Evolutionary conservation across 257 asterid genomes (phyloP), one percentile per base, ranked within the genome.

Genomic region (Nicotiana benthamiana): DNA sequence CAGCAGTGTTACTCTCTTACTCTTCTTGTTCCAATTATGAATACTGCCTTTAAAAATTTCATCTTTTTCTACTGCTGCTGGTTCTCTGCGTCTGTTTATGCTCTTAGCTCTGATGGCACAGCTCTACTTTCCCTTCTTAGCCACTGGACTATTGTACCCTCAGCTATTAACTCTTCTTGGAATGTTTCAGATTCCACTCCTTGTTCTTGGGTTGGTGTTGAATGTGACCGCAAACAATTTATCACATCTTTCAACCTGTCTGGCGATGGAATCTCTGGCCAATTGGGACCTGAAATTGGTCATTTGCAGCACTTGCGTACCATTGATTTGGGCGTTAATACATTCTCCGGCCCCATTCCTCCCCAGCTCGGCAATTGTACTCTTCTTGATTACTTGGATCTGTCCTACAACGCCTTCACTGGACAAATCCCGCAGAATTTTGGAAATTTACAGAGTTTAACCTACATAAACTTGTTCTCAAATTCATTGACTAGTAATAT

Each of bases 151-250:
- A 62, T 76, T 28, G 89, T 86, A 75, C 97, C 97, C 84, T 65
- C 91, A 13, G 26, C 85, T 79, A 79, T 92, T 59, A 84, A 81
- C 63, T 60, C 20, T 75, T 90, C 86, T 88, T 95, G 98, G 98
- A 93, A 92, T 87, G 91, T 90, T 82, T 95, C 98, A 66, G 85
- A 86, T 86, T 43, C 94, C 84, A 88, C 90, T 52, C 97, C 97
- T 52, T 94, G 98, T 83, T 91, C 93, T 1, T 94, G 98, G 98
- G 8, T 75, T 59, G 97, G 98, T 3, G 92, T 95, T 4, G 83
- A 75, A n/a, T 95, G 98, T 79, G 87, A 83, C 83, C 79, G 40
- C 54, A 52, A 74, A 70, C 51, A 77, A 17, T 22, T 65, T 62
- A 90, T 95, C 62, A 79, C 66, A 59, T 84, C 65, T 36, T 75